Base-by-base conservation (phyloP, 306 rosid genomes). In the Mimosa pudica region DNA sequence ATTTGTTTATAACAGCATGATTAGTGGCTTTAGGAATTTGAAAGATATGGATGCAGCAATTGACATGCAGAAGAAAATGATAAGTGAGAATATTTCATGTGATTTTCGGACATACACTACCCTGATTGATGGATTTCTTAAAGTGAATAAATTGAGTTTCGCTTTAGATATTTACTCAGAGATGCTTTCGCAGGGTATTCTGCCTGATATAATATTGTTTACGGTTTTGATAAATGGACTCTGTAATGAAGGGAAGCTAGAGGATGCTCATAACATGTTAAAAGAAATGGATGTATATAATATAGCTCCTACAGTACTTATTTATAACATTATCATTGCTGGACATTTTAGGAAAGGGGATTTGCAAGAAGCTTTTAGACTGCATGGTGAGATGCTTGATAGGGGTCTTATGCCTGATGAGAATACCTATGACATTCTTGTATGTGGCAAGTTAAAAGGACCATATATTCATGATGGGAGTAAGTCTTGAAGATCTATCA, bases 311-410 rank as follows among this genome's bases (percentile, higher is more conserved):
- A 85, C 77, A 10, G 92, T 82, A 82, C 89, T 88, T 78, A 73
- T 91, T 33, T 91, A 94, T 88, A 90, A 84, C 77, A 79, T 86
- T 64, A 80, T 92, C 81, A 89, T 92, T 84, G 91, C 87, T 72
- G 92, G 94, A 44, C 71, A 86, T 83, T 92, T 92, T 66, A 90
- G 77, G 88, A 87, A 78, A 74, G 98, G 97, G 48, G 86, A 90
- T 84, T 80, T 91, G 79, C 85, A 84, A 72, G 91, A 89, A 76
- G 91, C 98, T 3, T 89, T 89, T 82, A 85, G 89, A 82, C 79
- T 94, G 82, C 94, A 90, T 75, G 92, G 89, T 79, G 98, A 94
- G 88, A 92, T 94, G 97, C 91, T 94, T 73, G 96, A 86, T 70
- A 87, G 84, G 84, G 96, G 96, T 83, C 88, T 92, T 55, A 80